Evolutionary conservation across 1,284 basidiomycete species (phyloP), one percentile per base, ranked within the genome.

Genomic region (Thecaphora thlaspeos): DNA sequence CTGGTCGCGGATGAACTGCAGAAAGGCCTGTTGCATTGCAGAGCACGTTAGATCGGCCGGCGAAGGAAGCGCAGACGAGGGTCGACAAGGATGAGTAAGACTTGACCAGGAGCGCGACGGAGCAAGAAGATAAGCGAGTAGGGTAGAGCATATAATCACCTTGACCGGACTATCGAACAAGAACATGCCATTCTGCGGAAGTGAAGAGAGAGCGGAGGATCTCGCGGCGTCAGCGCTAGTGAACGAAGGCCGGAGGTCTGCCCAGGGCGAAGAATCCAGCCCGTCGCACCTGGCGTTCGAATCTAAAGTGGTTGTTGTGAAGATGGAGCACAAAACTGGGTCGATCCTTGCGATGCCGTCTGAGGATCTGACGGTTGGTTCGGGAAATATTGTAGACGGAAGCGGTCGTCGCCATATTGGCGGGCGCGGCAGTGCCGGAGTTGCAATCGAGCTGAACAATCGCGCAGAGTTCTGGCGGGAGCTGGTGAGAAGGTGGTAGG

Each of bases 381-480:
- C 74, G 62, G n/a, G 70, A 69, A 19, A 59, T 61, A 46, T 76
- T 76, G 64, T 76, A 76, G 38, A 75, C 65, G 30, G 68, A 73
- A 5, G 71, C 73, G 15, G 73, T 70, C 12, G 71, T 73, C 21
- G 74, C 72, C 74, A 76, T 76, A 19, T n/a, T 62, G 23, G 30
- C 46, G 21, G 19, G 12, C 14, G 23, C 4, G 41, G 19, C 11
- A 18, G 21, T 17, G 18, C 28, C 24, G 8, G 18, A 30, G 32
- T 34, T 36, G 28, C 36, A 43, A 36, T 41, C 45, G 34, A 18
- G 18, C 56, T 59, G 56, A 47, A 51, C 45, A 42, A 49, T 43
- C 41, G 32, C 18, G 36, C 21, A 32, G 15, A n/a, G 34, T 22
- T 22, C n/a, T n/a, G n/a, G n/a, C n/a, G n/a, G n/a, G n/a, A n/a